A percentile compares a stretch with the other conserved stretches of the same genome.
These are phyloP conservation scores for Exophiala xenobiotica DNA, from an alignment of 2,329 filamentous ascomycete genomes.

Conservation along the genomic window DNA sequence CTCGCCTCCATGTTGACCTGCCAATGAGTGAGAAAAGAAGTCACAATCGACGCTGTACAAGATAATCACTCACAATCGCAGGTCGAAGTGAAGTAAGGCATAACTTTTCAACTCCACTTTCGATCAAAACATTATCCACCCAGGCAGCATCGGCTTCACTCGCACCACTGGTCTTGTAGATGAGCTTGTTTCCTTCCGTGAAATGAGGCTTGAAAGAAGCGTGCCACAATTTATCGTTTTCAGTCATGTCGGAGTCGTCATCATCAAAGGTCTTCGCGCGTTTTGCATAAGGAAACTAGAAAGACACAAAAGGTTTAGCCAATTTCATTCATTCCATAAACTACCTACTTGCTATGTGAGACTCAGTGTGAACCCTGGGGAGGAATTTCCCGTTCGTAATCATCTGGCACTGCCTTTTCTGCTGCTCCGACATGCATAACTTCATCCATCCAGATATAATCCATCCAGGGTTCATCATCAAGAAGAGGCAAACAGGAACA, in stretches of 20 bases:
- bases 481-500: constrained; percentile 30
- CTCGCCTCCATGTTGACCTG: constrained; percentile 18
- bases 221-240: constrained; percentile 67
- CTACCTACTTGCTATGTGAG: constrained; percentile 42
- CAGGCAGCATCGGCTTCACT: constrained; percentile 1
- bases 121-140: constrained; percentile 10
- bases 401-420: constrained; percentile 1
- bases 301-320: constrained; percentile 40
- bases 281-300: constrained; percentile 84
- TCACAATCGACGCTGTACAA: too few relatives aligned
- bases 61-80: constrained; percentile 4
- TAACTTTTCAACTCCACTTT: constrained; percentile 4
- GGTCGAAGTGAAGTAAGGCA: constrained; percentile 17
- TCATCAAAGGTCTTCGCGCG: constrained; percentile 67
- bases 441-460: constrained; percentile 25
- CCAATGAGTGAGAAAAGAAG: too few relatives aligned
- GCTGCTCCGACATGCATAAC: neutral
- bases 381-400: constrained; percentile 12
- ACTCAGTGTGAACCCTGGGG: constrained; percentile 26
- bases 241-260: constrained; percentile 57
- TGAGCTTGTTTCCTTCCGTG: constrained; percentile 18
- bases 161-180: constrained; percentile 18
- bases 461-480: constrained; percentile 10
- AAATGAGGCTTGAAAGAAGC: constrained; percentile 53
- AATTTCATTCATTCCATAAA: constrained; percentile 42